A percentile compares a stretch with the other conserved stretches of the same genome.
Evolutionary conservation across 2,329 filamentous ascomycete genomes (phyloP).

Genomic region (Aspergillus fructus): DNA sequence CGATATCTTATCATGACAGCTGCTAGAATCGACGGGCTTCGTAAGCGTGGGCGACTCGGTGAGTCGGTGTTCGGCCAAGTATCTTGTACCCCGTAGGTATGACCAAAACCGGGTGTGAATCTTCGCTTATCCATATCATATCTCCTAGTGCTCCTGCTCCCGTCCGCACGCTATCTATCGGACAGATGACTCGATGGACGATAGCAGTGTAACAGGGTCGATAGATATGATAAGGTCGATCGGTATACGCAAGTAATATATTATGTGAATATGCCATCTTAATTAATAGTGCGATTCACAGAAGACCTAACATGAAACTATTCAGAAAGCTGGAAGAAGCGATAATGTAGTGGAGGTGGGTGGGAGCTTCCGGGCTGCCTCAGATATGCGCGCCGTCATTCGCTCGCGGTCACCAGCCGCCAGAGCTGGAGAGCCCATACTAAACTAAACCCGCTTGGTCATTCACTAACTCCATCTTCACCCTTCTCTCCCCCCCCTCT

Average conservation of each 20-base stretch:
- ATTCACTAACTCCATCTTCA: conserved; percentile 6
- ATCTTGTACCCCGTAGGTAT: neutral
- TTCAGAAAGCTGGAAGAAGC: neutral
- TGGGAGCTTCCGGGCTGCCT: conserved; percentile 3
- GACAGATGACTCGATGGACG: neutral
- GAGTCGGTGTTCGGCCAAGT: neutral
- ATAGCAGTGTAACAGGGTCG: neutral
- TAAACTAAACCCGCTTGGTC: conserved; percentile 11
- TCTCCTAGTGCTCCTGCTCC: neutral
- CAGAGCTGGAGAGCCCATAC: neutral
- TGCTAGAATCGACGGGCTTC: neutral
- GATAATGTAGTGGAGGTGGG: neutral
- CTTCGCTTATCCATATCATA: neutral
- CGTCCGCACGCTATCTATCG: neutral
- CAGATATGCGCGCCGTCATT: conserved; percentile 17
- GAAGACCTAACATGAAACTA: neutral
- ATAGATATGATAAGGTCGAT: conserved; percentile 1
- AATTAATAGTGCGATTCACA: neutral
- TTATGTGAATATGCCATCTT: neutral
- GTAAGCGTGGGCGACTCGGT: neutral
- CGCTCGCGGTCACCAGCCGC: conserved; percentile 14
- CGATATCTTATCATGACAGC: neutral
- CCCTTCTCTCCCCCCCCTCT: conserved; percentile 10
- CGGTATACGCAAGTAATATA: neutral
- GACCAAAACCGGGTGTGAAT: neutral